These are phyloP conservation scores for Malania oleifera DNA, from an alignment of 164 flowering plant genomes.

Conservation along the genomic window DNA sequence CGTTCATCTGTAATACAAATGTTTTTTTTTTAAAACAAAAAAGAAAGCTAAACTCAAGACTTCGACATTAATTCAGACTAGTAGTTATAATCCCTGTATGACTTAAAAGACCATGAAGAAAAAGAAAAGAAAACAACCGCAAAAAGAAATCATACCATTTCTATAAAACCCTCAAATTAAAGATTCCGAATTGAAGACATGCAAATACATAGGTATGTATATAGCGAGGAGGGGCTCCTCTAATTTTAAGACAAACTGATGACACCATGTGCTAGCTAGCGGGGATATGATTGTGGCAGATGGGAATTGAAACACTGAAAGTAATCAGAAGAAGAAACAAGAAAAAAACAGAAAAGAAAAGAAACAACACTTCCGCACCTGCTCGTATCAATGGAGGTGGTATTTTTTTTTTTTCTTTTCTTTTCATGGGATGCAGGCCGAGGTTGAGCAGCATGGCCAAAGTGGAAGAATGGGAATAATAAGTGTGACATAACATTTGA, in stretches of 20 bases:
- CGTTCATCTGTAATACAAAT: slow-evolving; percentile 17
- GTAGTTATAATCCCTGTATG: slow-evolving; percentile 24
- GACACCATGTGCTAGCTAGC: too few relatives aligned
- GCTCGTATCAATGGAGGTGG: slow-evolving; percentile 32
- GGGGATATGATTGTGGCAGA: too few relatives aligned
- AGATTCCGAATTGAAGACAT: slow-evolving; percentile 5
- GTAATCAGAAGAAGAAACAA: too few relatives aligned
- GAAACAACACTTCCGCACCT: slow-evolving; percentile 62
- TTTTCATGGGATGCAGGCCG: slow-evolving; percentile 62
- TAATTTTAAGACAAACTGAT: not conserved
- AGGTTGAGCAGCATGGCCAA: slow-evolving; percentile 81
- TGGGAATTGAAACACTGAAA: too few relatives aligned
- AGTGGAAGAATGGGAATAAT: slow-evolving; percentile 14
- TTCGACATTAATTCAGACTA: slow-evolving; percentile 28
- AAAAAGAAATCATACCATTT: slow-evolving; percentile 31
- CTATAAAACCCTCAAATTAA: slow-evolving; percentile 15
- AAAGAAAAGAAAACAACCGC: slow-evolving; percentile 13
- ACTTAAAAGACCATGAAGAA: slow-evolving; percentile 16
- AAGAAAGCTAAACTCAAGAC: too few relatives aligned
- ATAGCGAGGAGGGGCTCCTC: too few relatives aligned
- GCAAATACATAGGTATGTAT: slow-evolving; percentile 4
- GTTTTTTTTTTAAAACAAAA: too few relatives aligned
- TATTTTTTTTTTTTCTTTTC: too few relatives aligned
- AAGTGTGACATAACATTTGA: slow-evolving; percentile 15
- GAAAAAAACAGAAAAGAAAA: slow-evolving; percentile 4